phyloP scores from a whole-genome alignment of 2,329 filamentous ascomycete species.

The Fonsecaea erecta region DNA sequence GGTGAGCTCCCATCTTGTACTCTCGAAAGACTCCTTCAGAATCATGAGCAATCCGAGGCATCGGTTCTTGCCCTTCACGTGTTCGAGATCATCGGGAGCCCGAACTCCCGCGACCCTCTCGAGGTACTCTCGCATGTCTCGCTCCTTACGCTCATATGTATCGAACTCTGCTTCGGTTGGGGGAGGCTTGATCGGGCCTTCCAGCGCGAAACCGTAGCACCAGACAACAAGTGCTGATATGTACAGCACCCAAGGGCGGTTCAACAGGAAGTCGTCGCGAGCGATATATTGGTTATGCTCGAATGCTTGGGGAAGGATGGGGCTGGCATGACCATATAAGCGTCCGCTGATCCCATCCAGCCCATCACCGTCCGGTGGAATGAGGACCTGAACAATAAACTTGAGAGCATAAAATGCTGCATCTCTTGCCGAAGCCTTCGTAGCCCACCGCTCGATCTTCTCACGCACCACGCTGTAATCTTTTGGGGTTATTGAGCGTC shows the following conservation, averaged over 20 bases:
- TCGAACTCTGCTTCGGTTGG: slow-evolving; percentile 55
- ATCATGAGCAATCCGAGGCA: slow-evolving; percentile 82
- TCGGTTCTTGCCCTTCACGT: slow-evolving; percentile 75
- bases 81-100: slow-evolving; percentile 76
- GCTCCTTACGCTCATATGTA: slow-evolving; percentile 68
- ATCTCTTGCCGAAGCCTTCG: slow-evolving; percentile 83
- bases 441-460: slow-evolving; percentile 84
- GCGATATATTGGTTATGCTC: slow-evolving; percentile 69
- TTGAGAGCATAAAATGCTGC: slow-evolving; percentile 90
- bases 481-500: slow-evolving; percentile 78
- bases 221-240: slow-evolving; percentile 91
- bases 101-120: slow-evolving; percentile 70
- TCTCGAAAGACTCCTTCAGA: slow-evolving; percentile 77
- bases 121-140: slow-evolving; percentile 81
- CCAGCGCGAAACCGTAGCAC: slow-evolving; percentile 90
- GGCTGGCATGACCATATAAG: slow-evolving; percentile 39
- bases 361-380: slow-evolving; percentile 53
- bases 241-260: slow-evolving; percentile 94
- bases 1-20: slow-evolving; percentile 87
- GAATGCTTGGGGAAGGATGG: slow-evolving; percentile 39
- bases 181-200: slow-evolving; percentile 69
- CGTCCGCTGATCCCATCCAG: slow-evolving; percentile 46
- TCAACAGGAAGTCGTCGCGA: slow-evolving; percentile 84
- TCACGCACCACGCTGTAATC: slow-evolving; percentile 80
- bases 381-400: slow-evolving; percentile 82